These are phyloP conservation scores for Fomitopsis pulvina DNA, from an alignment of 768 basidiomycete genomes.

Conservation along the genomic window DNA sequence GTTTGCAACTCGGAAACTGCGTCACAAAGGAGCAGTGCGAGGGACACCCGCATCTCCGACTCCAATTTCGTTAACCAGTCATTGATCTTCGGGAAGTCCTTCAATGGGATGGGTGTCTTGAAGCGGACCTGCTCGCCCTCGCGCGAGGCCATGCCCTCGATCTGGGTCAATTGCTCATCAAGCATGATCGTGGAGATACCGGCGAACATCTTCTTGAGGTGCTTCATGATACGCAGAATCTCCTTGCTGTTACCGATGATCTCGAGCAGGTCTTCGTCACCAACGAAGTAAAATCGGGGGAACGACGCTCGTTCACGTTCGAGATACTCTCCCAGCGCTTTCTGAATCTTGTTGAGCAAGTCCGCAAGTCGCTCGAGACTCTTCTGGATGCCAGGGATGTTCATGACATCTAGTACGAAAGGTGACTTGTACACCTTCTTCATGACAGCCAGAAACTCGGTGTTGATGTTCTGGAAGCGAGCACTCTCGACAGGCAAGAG, in stretches of 20 bases:
- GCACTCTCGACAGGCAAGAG: slow-evolving; percentile 94
- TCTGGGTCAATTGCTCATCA: slow-evolving; percentile 82
- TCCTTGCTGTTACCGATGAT: slow-evolving; percentile 99
- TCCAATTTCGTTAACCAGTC: slow-evolving; percentile 96
- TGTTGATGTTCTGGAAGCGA: slow-evolving; percentile 98
- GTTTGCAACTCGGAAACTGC: slow-evolving; percentile 73
- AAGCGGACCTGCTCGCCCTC: slow-evolving; percentile 94
- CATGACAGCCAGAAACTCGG: slow-evolving; percentile 97
- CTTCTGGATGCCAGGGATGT: slow-evolving; percentile 94
- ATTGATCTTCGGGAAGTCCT: slow-evolving; percentile 96
- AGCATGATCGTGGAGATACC: slow-evolving; percentile 87
- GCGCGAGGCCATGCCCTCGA: slow-evolving; percentile 89
- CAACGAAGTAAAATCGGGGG: slow-evolving; percentile 99
- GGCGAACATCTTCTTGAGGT: slow-evolving; percentile 99
- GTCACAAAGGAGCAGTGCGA: slow-evolving; percentile 75
- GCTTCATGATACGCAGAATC: slow-evolving; percentile 96
- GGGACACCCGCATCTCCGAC: slow-evolving; percentile 84
- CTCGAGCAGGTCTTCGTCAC: slow-evolving; percentile 96
- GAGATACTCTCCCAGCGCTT: slow-evolving; percentile 97
- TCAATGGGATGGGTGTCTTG: slow-evolving; percentile 74
- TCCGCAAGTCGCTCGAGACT: slow-evolving; percentile 95
- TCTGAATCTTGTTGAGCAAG: slow-evolving; percentile 96
- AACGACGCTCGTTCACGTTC: slow-evolving; percentile 96
- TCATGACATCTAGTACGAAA: slow-evolving; percentile 94
- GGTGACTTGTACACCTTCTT: slow-evolving; percentile 99